These are phyloP conservation scores for Penicillium longicatenatum DNA, from an alignment of 495 filamentous ascomycete species.

Conservation along the genomic window DNA sequence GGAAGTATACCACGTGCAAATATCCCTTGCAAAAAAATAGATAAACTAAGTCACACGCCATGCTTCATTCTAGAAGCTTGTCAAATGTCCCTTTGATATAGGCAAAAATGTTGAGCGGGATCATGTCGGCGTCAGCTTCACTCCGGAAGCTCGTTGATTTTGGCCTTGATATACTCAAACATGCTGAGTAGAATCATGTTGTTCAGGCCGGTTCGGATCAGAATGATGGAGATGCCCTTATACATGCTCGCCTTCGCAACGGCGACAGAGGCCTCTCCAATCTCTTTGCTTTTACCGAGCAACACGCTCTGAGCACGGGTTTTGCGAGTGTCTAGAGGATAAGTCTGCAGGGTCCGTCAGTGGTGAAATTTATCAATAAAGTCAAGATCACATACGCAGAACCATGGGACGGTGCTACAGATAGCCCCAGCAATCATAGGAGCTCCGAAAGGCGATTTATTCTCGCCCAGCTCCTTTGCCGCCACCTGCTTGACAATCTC, in stretches of 20 bases:
- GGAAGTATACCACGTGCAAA: no score
- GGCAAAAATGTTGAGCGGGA: slow-evolving; percentile 38
- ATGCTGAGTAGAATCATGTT: slow-evolving; percentile 53
- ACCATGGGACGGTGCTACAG: slow-evolving; percentile 52
- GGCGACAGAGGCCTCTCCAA: slow-evolving; percentile 45
- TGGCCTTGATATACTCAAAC: slow-evolving; percentile 47
- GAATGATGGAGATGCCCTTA: slow-evolving; percentile 50
- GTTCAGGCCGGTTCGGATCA: slow-evolving; percentile 49
- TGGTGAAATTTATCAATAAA: not conserved
- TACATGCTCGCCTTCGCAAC: slow-evolving; percentile 53
- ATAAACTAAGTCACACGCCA: not conserved
- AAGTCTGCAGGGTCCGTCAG: slow-evolving; percentile 38
- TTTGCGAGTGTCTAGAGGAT: slow-evolving; percentile 52
- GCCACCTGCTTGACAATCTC: slow-evolving; percentile 86
- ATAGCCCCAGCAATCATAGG: slow-evolving; percentile 49
- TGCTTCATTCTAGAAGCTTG: not conserved
- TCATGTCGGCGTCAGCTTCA: slow-evolving; percentile 1
- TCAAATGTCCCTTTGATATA: slow-evolving; percentile 33
- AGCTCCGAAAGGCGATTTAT: slow-evolving; percentile 42
- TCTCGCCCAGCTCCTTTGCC: slow-evolving; percentile 53
- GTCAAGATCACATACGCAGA: slow-evolving; percentile 40
- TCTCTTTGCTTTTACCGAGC: slow-evolving; percentile 46
- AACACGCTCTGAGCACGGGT: slow-evolving; percentile 52
- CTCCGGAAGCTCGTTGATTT: slow-evolving; percentile 38
- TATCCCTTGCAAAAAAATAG: not conserved